Conservation (phyloP, 1,284 basidiomycete genomes). For the Malassezia japonica region DNA sequence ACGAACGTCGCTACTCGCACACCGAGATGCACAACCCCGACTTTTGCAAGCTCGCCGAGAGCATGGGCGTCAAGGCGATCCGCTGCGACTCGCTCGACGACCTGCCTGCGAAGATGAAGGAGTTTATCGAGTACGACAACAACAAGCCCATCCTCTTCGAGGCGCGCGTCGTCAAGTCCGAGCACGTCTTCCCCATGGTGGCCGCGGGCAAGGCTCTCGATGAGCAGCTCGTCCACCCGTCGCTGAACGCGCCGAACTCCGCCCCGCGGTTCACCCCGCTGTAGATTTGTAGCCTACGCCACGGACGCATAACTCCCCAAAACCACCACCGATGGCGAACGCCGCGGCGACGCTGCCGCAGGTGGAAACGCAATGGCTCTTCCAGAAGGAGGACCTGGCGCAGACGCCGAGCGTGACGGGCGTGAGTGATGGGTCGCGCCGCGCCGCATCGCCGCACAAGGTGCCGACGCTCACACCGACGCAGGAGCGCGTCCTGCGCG, state of each 20-base stretch:
- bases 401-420: constrained; percentile 16
- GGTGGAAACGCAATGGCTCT: constrained; percentile 15
- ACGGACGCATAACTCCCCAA: neutral
- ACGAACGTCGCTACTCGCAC: constrained; percentile 85
- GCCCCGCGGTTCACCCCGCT: constrained; percentile 3
- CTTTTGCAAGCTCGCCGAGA: constrained; percentile 73
- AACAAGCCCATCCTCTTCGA: constrained; percentile 80
- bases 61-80: constrained; percentile 86
- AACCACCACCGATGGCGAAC: neutral
- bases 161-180: constrained; percentile 71
- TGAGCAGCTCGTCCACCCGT: constrained; percentile 54
- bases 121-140: constrained; percentile 89
- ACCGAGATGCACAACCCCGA: constrained; percentile 89
- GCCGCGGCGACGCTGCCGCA: constrained; percentile 2
- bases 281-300: neutral
- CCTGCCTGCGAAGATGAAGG: constrained; percentile 88
- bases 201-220: constrained; percentile 82
- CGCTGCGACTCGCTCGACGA: constrained; percentile 64
- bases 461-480: constrained; percentile 13
- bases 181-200: constrained; percentile 93
- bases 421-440: neutral
- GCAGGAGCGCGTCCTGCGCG: constrained; percentile 31
- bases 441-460: neutral
- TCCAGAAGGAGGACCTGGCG: constrained; percentile 6
- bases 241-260: constrained; percentile 13